Conservation (phyloP, 2,329 filamentous ascomycete species). For the Alternaria gaisen region DNA sequence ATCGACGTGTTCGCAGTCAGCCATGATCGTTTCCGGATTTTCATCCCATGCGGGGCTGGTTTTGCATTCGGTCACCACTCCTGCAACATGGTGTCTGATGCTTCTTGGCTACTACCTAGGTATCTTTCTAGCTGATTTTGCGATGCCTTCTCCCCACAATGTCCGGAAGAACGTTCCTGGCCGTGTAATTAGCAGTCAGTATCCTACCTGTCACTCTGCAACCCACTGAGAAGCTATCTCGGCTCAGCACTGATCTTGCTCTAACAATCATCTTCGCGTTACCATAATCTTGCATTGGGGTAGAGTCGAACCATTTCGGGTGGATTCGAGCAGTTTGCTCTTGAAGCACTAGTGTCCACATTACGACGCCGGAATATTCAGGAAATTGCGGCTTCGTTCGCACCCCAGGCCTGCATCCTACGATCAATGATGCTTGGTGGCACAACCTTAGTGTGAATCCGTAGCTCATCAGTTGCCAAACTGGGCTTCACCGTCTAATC, state of each 20-base stretch:
- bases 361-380: slow-evolving; percentile 22
- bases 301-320: neutral
- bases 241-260: slow-evolving; percentile 5
- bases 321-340: slow-evolving; percentile 3
- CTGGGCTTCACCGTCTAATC: slow-evolving; percentile 9
- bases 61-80: neutral
- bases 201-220: neutral
- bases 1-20: neutral
- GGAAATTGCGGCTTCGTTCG: slow-evolving; percentile 19
- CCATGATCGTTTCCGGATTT: neutral
- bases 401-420: slow-evolving; percentile 5
- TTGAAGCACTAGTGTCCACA: slow-evolving; percentile 21
- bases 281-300: neutral
- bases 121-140: slow-evolving; percentile 2
- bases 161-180: slow-evolving; percentile 9
- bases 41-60: neutral
- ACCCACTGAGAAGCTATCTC: neutral
- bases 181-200: slow-evolving; percentile 8
- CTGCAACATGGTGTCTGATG: neutral
- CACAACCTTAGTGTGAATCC: neutral
- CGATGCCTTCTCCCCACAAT: slow-evolving; percentile 2
- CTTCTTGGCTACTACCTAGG: slow-evolving; percentile 6
- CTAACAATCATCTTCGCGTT: neutral
- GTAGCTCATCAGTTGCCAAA: slow-evolving; percentile 1
- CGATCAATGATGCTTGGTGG: slow-evolving; percentile 1